Conservation (phyloP, 1,284 basidiomycete genomes). For the Fomitopsis palustris region DNA sequence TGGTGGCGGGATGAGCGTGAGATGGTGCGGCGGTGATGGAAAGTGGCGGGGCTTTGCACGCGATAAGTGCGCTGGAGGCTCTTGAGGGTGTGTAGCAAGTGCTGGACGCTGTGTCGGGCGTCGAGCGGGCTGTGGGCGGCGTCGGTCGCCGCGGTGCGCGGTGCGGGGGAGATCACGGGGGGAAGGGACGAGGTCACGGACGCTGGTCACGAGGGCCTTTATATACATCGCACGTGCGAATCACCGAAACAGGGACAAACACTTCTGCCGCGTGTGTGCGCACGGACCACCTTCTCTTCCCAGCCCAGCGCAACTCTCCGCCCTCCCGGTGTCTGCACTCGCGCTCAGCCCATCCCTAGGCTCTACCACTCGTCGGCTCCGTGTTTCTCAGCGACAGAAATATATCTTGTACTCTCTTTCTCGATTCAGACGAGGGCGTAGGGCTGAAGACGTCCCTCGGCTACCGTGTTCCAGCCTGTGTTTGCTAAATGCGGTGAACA, state of each 20-base stretch:
- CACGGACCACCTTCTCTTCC: conserved; percentile 19
- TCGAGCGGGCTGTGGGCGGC: conserved; percentile 14
- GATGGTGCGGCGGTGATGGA: not conserved
- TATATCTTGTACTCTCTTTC: no score
- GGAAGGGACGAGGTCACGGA: conserved; percentile 32
- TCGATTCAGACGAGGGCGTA: no score
- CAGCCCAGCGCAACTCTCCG: not conserved
- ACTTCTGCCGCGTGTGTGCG: conserved; percentile 12
- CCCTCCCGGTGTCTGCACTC: not conserved
- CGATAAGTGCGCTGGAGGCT: not conserved
- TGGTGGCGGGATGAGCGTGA: not conserved
- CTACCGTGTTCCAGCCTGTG: no score
- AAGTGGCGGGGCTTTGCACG: not conserved
- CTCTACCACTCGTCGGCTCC: not conserved
- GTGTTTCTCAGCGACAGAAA: not conserved
- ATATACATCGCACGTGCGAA: conserved; percentile 34
- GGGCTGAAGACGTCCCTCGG: no score
- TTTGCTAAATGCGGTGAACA: no score
- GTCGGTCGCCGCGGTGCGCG: conserved; percentile 3
- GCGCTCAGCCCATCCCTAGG: not conserved
- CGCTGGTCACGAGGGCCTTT: conserved; percentile 26
- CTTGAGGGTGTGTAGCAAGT: conserved; percentile 5
- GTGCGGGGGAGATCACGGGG: conserved; percentile 32
- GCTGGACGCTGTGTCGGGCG: conserved; percentile 17
- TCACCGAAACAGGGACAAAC: conserved; percentile 25